A percentile compares a stretch with the other conserved stretches of the same genome.
Evolutionary conservation across 2,329 filamentous ascomycete species (phyloP).

Genomic region (Stemphylium beticola): DNA sequence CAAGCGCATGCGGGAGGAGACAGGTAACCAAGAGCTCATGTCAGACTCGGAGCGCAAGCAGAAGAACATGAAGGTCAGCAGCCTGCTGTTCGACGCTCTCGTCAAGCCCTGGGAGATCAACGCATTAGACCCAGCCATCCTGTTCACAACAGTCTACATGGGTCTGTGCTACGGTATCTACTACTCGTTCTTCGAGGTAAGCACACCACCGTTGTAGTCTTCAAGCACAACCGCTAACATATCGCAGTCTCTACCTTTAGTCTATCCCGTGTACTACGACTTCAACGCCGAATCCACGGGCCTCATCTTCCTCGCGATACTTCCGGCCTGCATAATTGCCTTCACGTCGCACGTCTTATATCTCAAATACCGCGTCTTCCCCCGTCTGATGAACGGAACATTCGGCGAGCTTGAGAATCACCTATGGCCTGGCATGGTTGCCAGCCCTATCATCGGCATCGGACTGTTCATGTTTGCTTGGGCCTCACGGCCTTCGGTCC

Average conservation of each 20-base stretch:
- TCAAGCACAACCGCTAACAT: not conserved
- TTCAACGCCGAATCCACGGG: slow-evolving; percentile 75
- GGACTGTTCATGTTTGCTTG: slow-evolving; percentile 68
- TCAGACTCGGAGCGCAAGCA: slow-evolving; percentile 80
- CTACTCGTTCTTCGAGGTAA: slow-evolving; percentile 74
- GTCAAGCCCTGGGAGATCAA: slow-evolving; percentile 81
- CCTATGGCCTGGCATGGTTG: slow-evolving; percentile 70
- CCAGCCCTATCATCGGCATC: slow-evolving; percentile 63
- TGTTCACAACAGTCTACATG: slow-evolving; percentile 85
- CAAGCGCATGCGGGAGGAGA: slow-evolving; percentile 70
- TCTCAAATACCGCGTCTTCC: slow-evolving; percentile 77
- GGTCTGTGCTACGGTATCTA: slow-evolving; percentile 75
- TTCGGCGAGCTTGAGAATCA: slow-evolving; percentile 73
- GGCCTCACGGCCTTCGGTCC: slow-evolving; percentile 66
- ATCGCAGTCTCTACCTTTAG: slow-evolving; percentile 55
- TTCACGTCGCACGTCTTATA: slow-evolving; percentile 70
- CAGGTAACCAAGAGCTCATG: slow-evolving; percentile 69
- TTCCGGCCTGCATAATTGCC: slow-evolving; percentile 71
- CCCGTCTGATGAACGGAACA: slow-evolving; percentile 64
- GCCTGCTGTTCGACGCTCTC: slow-evolving; percentile 61
- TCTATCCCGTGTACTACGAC: slow-evolving; percentile 78
- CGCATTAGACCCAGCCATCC: slow-evolving; percentile 80
- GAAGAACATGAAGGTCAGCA: slow-evolving; percentile 37
- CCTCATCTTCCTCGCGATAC: slow-evolving; percentile 82
- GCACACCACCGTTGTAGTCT: not conserved